Evolutionary conservation across 164 flowering plant species (phyloP).

Genomic region (Umbilicus rupestris): DNA sequence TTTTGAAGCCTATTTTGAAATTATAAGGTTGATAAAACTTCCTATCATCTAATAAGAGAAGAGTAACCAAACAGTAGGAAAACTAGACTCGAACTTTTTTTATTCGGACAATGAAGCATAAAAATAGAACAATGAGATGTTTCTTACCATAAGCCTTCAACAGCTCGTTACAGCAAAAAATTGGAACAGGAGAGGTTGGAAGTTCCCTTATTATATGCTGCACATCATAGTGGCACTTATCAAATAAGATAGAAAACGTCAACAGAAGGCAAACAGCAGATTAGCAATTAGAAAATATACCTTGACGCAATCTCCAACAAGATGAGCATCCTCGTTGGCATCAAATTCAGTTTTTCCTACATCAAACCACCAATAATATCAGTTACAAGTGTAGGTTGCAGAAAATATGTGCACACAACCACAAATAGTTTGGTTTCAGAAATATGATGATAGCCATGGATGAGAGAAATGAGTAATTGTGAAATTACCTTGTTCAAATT

Average conservation of each 20-base stretch:
- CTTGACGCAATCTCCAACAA: conserved; percentile 97
- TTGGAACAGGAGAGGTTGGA: conserved; percentile 98
- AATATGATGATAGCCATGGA: not conserved
- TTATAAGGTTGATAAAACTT: not conserved
- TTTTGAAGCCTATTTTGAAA: not conserved
- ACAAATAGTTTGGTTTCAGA: not conserved
- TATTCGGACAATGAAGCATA: not conserved
- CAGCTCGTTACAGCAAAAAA: conserved; percentile 91
- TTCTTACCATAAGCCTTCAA: conserved; percentile 81
- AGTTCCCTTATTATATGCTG: conserved; percentile 96
- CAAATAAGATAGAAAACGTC: not conserved
- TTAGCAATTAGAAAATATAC: conserved; percentile 22
- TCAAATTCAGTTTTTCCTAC: conserved; percentile 81
- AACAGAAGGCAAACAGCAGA: not conserved
- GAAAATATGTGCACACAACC: not conserved
- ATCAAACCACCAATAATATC: not conserved
- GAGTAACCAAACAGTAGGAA: not conserved
- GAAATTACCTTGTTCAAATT: conserved; percentile 79
- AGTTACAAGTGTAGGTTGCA: too few relatives aligned
- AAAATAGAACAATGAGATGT: not conserved
- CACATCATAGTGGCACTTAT: conserved; percentile 9
- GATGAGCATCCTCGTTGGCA: conserved; percentile 92
- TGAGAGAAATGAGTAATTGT: not conserved
- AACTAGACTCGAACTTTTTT: not conserved
- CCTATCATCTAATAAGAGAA: not conserved